Base-by-base conservation (phyloP, 257 asterid genomes). In the Avicennia marina region DNA sequence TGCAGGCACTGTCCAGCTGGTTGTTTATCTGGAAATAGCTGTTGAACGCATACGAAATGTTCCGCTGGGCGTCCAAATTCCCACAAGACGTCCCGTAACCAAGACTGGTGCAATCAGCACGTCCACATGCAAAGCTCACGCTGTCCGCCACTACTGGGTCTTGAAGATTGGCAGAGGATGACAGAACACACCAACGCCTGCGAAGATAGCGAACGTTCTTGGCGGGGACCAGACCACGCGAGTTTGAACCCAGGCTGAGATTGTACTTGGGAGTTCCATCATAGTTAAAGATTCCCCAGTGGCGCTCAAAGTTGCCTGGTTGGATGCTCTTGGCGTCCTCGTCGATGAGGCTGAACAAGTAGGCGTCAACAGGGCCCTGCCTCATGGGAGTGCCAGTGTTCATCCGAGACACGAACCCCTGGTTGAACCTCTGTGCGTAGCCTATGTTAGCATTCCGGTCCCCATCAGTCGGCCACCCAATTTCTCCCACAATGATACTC, bases 381-480 rank as follows among this genome's bases (percentile, higher is more conserved):
- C 87, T 68, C 89, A 86, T 72, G 1, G 95, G 95, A 1, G 95
- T 86, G 39, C 95, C 95, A 61, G 29, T 49, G 13, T 38, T 64
- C 51, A 81, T 48, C 26, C 75, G 95, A 3, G 80, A 24, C 75
- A 86, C 52, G 67, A 86, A 79, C 0, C 95, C 95, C 58, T 75
- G 94, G 66, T 86, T 86, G 79, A 83, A 86, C 52, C 76, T 72
- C 49, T 83, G 87, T 2, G 95, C 95, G 11, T 44, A 64, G 20
- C 51, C 69, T 3, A 56, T 6, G 11, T 72, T 83, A 6, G 95
- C 95, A 7, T 65, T 76, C 6, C 33, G 53, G 18, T 81, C 81
- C 4, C 95, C 95, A 2, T 86, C 94, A 0, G 95, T 83, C 0
- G 95, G 95, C 95, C 95, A 86, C 41, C 95, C 95, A 0, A 86